phyloP scores from a whole-genome alignment of 306 rosid genomes.

The Glycine tomentella region DNA sequence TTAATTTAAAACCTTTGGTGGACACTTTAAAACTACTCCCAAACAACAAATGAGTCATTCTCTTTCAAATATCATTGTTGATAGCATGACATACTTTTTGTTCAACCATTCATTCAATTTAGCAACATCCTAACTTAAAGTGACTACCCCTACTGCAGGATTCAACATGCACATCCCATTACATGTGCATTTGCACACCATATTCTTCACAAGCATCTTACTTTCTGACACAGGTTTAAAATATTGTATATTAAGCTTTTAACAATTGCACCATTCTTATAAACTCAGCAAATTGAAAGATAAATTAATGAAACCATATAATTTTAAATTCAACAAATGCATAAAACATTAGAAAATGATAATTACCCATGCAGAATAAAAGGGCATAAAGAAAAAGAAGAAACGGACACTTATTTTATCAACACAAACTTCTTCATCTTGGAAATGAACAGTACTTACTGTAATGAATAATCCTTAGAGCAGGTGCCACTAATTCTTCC shows the following conservation, averaged over 20 bases:
- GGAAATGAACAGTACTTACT: conserved; percentile 60
- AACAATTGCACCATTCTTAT: neutral
- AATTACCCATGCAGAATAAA: neutral
- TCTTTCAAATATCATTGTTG: conserved; percentile 6
- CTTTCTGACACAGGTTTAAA: neutral
- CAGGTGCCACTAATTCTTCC: conserved; percentile 73
- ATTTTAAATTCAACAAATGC: neutral
- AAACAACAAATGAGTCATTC: neutral
- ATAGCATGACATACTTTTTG: neutral
- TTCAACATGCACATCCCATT: neutral
- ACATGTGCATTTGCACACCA: neutral
- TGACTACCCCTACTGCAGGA: neutral
- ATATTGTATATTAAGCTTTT: neutral
- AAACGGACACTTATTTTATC: neutral
- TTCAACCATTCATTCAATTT: neutral
- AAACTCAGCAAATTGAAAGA: neutral
- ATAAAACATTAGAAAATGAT: neutral
- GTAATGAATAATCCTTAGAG: conserved; percentile 78
- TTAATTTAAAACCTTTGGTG: neutral
- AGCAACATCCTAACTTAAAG: neutral
- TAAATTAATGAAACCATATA: neutral
- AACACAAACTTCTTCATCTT: conserved; percentile 34
- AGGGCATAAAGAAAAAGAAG: neutral
- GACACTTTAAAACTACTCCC: neutral
- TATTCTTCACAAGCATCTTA: conserved; percentile 6